Evolutionary conservation across 2,329 filamentous ascomycete species (phyloP).

Genomic region (Aspergillus arachidicola): DNA sequence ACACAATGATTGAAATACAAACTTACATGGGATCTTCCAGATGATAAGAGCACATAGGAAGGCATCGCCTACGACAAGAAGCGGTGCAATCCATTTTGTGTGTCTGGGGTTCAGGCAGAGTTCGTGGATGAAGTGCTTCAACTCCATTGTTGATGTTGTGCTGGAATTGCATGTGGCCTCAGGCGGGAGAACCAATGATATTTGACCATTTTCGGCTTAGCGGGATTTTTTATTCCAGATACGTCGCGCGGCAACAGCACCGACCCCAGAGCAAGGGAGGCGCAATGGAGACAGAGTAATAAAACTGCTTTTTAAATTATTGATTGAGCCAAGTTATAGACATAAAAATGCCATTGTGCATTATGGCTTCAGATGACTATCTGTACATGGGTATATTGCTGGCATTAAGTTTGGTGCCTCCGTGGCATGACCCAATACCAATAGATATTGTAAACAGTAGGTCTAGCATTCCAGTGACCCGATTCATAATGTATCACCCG

Average conservation of each 20-base stretch:
- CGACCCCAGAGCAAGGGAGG: neutral
- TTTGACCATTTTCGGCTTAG: constrained; percentile 25
- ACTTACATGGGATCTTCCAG: constrained; percentile 79
- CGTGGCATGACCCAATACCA: constrained; percentile 1
- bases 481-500: neutral
- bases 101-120: constrained; percentile 58
- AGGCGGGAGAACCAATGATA: constrained; percentile 18
- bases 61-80: constrained; percentile 71
- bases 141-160: constrained; percentile 31
- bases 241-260: neutral
- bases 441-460: constrained; percentile 4
- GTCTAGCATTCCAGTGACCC: neutral
- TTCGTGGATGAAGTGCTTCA: constrained; percentile 35
- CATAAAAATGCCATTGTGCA: constrained; percentile 1
- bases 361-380: constrained; percentile 13
- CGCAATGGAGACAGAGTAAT: neutral
- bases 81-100: constrained; percentile 64
- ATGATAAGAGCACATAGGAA: constrained; percentile 74
- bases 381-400: constrained; percentile 30
- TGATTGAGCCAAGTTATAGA: neutral
- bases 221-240: neutral
- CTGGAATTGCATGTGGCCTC: constrained; percentile 19
- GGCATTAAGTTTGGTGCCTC: constrained; percentile 6
- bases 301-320: neutral
- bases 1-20: constrained; percentile 2